These are phyloP conservation scores for Buddleja alternifolia DNA, from an alignment of 257 asterid genomes.

Conservation along the genomic window DNA sequence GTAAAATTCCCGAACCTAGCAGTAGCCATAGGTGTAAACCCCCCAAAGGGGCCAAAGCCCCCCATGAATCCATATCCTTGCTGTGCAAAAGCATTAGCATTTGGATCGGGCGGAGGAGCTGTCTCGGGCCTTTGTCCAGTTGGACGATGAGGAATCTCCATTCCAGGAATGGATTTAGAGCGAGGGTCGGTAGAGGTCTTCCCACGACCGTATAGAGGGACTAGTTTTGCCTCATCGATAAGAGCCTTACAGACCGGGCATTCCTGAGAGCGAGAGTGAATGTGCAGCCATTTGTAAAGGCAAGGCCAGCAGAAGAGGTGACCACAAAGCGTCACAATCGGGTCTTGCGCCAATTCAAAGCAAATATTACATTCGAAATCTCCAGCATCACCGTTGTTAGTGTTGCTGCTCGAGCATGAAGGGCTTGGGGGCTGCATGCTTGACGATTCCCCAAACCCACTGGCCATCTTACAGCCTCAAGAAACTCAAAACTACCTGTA, in stretches of 20 bases:
- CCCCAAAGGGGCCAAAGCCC: constrained; percentile 53
- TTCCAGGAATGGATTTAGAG: constrained; percentile 48
- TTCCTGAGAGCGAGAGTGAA: constrained; percentile 44
- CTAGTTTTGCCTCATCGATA: constrained; percentile 45
- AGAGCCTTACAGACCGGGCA: constrained; percentile 55
- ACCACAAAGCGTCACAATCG: constrained; percentile 49
- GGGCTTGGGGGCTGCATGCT: constrained; percentile 41
- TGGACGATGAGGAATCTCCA: constrained; percentile 64
- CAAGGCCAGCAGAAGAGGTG: constrained; percentile 57
- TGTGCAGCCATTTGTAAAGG: constrained; percentile 53
- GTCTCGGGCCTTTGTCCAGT: constrained; percentile 63
- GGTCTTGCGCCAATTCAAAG: constrained; percentile 53
- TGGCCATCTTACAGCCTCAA: constrained; percentile 33
- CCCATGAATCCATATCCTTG: constrained; percentile 54
- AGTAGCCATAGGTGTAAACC: constrained; percentile 53
- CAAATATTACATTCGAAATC: constrained; percentile 52
- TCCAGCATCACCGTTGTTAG: constrained; percentile 32
- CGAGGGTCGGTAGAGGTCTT: constrained; percentile 43
- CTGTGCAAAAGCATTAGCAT: constrained; percentile 43
- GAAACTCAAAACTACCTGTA: constrained; percentile 18
- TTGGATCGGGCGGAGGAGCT: constrained; percentile 54
- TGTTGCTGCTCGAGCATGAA: constrained; percentile 33
- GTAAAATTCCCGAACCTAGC: constrained; percentile 58
- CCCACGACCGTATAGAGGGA: constrained; percentile 47
- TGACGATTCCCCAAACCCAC: constrained; percentile 43